Evolutionary conservation across 352 stramenopile genomes (phyloP).

Genomic region (Globisporangium abappressorium): DNA sequence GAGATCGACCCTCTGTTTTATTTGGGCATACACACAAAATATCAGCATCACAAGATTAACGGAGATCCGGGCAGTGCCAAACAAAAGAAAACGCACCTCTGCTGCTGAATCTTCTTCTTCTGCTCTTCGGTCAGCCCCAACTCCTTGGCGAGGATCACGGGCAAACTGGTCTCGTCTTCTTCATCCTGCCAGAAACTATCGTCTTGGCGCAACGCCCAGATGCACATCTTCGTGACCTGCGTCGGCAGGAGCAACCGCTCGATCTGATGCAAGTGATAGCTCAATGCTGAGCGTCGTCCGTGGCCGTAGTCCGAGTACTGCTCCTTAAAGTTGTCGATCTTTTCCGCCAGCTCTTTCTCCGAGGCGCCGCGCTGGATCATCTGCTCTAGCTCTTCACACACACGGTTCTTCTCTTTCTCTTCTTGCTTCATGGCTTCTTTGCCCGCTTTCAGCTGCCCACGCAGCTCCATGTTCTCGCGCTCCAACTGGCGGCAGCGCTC

Average conservation of each 20-base stretch:
- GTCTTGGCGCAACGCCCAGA: conserved; percentile 89
- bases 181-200: conserved; percentile 89
- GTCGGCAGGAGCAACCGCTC: conserved; percentile 92
- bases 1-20: conserved; percentile 46
- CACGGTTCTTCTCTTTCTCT: conserved; percentile 82
- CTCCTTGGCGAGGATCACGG: conserved; percentile 88
- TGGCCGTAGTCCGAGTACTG: conserved; percentile 91
- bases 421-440: conserved; percentile 87
- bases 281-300: conserved; percentile 81
- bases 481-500: conserved; percentile 81
- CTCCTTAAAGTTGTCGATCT: conserved; percentile 95
- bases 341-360: conserved; percentile 90
- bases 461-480: conserved; percentile 90
- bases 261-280: conserved; percentile 93
- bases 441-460: conserved; percentile 86
- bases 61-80: background rate
- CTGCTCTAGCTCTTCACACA: conserved; percentile 77
- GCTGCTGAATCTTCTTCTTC: conserved; percentile 92
- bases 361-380: conserved; percentile 79
- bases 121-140: conserved; percentile 90
- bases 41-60: background rate
- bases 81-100: conserved; percentile 44
- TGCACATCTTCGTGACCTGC: conserved; percentile 93
- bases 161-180: conserved; percentile 88
- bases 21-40: conserved; percentile 2